These are phyloP conservation scores for Aspergillus asperescens DNA, from an alignment of 495 filamentous ascomycete species.

Conservation along the genomic window DNA sequence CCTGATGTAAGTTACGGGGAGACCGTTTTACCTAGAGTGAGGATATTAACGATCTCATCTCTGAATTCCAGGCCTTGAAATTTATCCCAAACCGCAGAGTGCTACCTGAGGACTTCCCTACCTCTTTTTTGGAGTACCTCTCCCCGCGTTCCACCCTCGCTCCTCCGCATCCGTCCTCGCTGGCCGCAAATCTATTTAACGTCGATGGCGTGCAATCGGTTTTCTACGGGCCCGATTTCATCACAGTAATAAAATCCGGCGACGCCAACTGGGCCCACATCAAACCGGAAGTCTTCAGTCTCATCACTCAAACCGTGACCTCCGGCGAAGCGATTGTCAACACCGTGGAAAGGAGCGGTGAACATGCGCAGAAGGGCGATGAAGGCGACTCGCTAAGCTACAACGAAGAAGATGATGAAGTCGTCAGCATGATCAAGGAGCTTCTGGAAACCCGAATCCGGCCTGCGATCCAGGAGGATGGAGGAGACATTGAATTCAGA, in stretches of 20 bases:
- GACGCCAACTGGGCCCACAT: conserved; percentile 91
- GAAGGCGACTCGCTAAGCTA: conserved; percentile 66
- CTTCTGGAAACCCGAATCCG: conserved; percentile 92
- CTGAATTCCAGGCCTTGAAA: conserved; percentile 62
- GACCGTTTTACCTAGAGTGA: neutral
- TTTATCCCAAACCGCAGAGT: conserved; percentile 85
- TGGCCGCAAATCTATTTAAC: conserved; percentile 82
- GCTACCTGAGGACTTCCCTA: conserved; percentile 63
- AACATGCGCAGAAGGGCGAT: conserved; percentile 49
- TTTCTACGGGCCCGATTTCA: conserved; percentile 94
- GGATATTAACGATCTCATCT: neutral
- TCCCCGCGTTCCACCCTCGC: conserved; percentile 81
- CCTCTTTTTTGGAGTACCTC: conserved; percentile 85
- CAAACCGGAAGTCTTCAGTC: conserved; percentile 88
- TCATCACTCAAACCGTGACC: conserved; percentile 87
- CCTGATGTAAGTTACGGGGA: conserved; percentile 55
- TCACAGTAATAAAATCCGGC: conserved; percentile 87
- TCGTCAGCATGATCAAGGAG: conserved; percentile 97
- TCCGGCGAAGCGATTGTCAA: conserved; percentile 77
- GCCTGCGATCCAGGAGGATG: conserved; percentile 94
- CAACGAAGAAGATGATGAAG: conserved; percentile 84
- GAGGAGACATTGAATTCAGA: conserved; percentile 90
- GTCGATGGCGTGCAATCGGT: conserved; percentile 88
- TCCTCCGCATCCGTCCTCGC: conserved; percentile 85
- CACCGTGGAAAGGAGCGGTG: conserved; percentile 56